A percentile compares a stretch with the other conserved stretches of the same genome.
These are phyloP conservation scores for Spergularia bocconei DNA, from an alignment of 148 eudicot genomes.

Conservation along the genomic window DNA sequence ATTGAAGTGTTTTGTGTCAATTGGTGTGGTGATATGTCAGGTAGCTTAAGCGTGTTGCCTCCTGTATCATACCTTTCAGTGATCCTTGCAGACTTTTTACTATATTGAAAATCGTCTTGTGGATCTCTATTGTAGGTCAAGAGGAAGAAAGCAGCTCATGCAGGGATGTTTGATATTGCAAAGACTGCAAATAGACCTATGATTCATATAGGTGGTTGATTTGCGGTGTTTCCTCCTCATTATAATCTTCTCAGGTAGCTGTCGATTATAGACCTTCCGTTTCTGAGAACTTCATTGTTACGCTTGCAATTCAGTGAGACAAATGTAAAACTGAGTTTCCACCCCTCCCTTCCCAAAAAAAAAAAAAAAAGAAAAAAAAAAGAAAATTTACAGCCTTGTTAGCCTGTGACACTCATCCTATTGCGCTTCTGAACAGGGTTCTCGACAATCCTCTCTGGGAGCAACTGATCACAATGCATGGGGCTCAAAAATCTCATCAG, in stretches of 20 bases:
- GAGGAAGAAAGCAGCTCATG: constrained; percentile 94
- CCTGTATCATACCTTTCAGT: not conserved
- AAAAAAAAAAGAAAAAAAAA: not conserved
- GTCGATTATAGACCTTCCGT: not conserved
- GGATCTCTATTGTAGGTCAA: constrained; percentile 51
- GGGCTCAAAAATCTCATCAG: not conserved
- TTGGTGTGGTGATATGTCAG: not conserved
- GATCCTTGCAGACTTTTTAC: not conserved
- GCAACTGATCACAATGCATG: not conserved
- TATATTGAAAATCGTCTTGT: not conserved
- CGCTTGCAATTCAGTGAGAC: not conserved
- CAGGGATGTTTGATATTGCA: constrained; percentile 95
- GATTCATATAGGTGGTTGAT: constrained; percentile 95
- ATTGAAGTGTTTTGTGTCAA: not conserved
- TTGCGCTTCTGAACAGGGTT: not conserved
- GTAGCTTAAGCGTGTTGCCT: not conserved
- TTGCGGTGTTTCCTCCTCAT: constrained; percentile 16
- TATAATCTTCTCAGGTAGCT: constrained; percentile 13
- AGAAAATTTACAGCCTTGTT: not conserved
- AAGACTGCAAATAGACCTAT: constrained; percentile 91
- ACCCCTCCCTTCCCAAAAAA: not conserved
- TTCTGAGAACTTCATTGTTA: not conserved
- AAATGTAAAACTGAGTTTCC: not conserved
- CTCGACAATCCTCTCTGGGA: not conserved
- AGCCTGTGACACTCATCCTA: not conserved